phyloP scores from a whole-genome alignment of 2,329 filamentous ascomycete genomes.

The Penicillium hordei region DNA sequence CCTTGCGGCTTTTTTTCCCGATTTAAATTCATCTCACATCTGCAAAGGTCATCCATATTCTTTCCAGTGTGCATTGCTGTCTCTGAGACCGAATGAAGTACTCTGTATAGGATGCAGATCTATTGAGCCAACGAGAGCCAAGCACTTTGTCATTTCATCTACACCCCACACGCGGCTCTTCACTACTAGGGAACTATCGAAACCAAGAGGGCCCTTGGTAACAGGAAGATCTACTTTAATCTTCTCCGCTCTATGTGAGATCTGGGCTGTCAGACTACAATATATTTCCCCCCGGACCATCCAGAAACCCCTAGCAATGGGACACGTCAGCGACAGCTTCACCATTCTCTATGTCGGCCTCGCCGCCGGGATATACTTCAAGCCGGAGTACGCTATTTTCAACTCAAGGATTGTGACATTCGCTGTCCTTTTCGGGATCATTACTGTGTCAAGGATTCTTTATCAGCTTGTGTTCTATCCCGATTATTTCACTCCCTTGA shows the following conservation, averaged over 20 bases:
- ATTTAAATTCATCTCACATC: neutral
- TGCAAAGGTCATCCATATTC: neutral
- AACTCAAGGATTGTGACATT: conserved; percentile 31
- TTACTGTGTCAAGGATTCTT: conserved; percentile 26
- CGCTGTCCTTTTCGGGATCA: conserved; percentile 20
- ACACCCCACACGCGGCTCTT: neutral
- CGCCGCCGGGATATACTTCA: conserved; percentile 19
- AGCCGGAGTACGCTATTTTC: conserved; percentile 31
- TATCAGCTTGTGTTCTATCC: conserved; percentile 56
- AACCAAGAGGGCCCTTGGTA: neutral
- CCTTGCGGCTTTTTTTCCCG: neutral
- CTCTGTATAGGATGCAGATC: no score
- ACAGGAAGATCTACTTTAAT: no score
- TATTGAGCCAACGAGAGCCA: neutral
- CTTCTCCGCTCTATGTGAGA: neutral
- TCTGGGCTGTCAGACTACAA: no score
- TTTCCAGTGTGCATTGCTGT: no score
- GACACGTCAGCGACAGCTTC: conserved; percentile 12
- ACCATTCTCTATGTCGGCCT: conserved; percentile 20
- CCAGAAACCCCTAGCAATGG: conserved; percentile 6
- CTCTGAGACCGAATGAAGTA: neutral
- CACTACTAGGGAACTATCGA: neutral
- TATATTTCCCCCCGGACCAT: neutral
- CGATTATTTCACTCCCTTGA: conserved; percentile 57
- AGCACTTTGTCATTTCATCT: neutral